Conservation (phyloP, 768 basidiomycete species). For the Boletus sp. region DNA sequence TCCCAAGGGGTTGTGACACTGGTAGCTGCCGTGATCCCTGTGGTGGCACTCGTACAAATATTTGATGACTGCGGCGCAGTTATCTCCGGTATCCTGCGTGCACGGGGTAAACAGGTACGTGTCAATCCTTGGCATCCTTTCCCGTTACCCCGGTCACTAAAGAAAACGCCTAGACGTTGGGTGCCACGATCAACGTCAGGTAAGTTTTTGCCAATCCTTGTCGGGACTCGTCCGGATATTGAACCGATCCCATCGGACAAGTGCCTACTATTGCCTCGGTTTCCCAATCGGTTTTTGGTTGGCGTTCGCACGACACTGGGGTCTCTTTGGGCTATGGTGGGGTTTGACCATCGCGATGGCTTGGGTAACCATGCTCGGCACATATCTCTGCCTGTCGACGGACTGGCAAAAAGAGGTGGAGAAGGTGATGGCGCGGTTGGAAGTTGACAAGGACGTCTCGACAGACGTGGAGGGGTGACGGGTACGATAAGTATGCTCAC, state of each 20-base stretch:
- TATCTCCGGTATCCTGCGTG: conserved; percentile 75
- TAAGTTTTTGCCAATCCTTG: too few relatives aligned
- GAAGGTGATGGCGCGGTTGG: conserved; percentile 54
- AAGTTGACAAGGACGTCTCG: conserved; percentile 38
- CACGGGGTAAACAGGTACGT: conserved; percentile 70
- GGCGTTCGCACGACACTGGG: conserved; percentile 57
- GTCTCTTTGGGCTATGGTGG: conserved; percentile 78
- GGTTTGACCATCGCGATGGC: conserved; percentile 58
- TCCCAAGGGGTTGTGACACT: conserved; percentile 23
- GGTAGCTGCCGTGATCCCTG: conserved; percentile 65
- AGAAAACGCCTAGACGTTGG: conserved; percentile 51
- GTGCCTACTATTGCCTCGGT: conserved; percentile 78
- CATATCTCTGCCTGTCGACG: conserved; percentile 49
- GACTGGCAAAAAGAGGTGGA: conserved; percentile 70
- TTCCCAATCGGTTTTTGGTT: conserved; percentile 81
- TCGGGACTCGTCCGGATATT: neutral
- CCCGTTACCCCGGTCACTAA: neutral
- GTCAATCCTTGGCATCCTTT: neutral
- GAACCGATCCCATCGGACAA: neutral
- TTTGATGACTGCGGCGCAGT: conserved; percentile 76
- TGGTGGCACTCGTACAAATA: conserved; percentile 76
- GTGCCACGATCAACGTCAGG: conserved; percentile 79
- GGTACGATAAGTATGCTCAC: neutral
- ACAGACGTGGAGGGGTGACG: neutral
- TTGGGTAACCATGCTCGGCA: conserved; percentile 10